Base-by-base conservation (phyloP, 2,329 filamentous ascomycete species). In the Hymenoscyphus scutula region DNA sequence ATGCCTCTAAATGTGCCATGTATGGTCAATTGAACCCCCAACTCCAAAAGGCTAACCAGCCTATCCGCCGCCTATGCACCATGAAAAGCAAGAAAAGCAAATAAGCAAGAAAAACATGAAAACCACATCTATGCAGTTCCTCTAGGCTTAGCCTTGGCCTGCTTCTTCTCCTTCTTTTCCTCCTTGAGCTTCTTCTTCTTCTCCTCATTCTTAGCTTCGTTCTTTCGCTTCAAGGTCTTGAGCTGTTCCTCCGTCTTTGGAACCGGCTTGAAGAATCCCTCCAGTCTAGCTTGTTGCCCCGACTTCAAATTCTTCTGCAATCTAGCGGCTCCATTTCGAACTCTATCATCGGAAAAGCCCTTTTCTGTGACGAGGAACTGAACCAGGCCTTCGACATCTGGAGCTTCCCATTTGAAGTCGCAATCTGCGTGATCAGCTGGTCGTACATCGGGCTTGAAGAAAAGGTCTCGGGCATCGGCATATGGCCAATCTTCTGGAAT, bases 401-500 rank as follows among this genome's bases (percentile, higher is more conserved):
- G 95, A 64, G 88, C 89, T 53, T 97, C 92, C 95, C 96, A 99
- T 77, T 97, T 97, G 82, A 98, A 97, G 74, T 99, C 92, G 76
- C 93, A 98, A 13, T 92, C 87, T 0, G 90, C 86, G 71, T 96
- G 85, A 69, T 96, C 90, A 27, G 94, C 92, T 53, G 84, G 76
- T 38, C 89, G 88, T 29, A 99, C 94, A 70, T 98, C 92, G 0
- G 95, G 95, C 70, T 94, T 83, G 74, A 96, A 88, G 80, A 99
- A 98, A 30, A 99, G 86, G 19, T 92, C 86, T 48, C 96, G 90
- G 7, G 95, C 96, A 72, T 99, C 93, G 70, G 89, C 82, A 76
- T 89, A 99, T 0, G 95, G 95, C 94, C 95, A 99, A 78, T 97
- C 91, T n/a, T 97, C 93, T 0, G 95, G 95, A 13, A 99, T 81